Percentiles rank a stretch among this genome's conserved stretches.
Evolutionary conservation across 148 eudicot species (phyloP).

Genomic region (Diospyros lotus): DNA sequence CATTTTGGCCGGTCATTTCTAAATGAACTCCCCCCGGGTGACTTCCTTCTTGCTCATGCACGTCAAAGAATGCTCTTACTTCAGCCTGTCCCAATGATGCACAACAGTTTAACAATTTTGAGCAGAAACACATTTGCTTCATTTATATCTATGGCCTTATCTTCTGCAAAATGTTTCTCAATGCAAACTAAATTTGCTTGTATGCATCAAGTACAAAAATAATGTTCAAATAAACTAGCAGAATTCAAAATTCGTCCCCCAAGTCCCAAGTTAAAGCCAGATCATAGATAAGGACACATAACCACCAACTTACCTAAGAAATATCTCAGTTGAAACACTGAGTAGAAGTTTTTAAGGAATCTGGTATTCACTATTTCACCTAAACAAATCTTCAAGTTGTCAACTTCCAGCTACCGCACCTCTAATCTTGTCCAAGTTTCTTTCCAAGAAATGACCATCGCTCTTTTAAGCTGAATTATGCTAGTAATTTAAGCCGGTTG

Average conservation of each 20-base stretch:
- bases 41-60: slow-evolving; percentile 69
- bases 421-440: background rate
- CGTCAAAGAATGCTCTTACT: slow-evolving; percentile 60
- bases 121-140: too few relatives aligned
- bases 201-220: background rate
- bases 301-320: slow-evolving; percentile 14
- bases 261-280: slow-evolving; percentile 1
- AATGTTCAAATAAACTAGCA: background rate
- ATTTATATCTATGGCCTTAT: too few relatives aligned
- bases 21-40: slow-evolving; percentile 58
- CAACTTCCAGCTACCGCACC: slow-evolving; percentile 16
- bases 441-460: background rate
- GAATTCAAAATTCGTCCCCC: too few relatives aligned
- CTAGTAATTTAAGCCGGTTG: slow-evolving; percentile 6
- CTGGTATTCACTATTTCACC: background rate
- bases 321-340: background rate
- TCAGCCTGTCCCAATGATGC: slow-evolving; percentile 35
- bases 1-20: slow-evolving; percentile 67
- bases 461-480: background rate
- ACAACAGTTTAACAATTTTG: background rate
- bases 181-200: background rate
- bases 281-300: slow-evolving; percentile 13
- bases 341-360: slow-evolving; percentile 2
- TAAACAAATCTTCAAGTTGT: background rate
- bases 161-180: background rate